A percentile compares a stretch with the other conserved stretches of the same genome.
Evolutionary conservation across 352 stramenopile species (phyloP).

Genomic region (Phytopythium kandeliae): DNA sequence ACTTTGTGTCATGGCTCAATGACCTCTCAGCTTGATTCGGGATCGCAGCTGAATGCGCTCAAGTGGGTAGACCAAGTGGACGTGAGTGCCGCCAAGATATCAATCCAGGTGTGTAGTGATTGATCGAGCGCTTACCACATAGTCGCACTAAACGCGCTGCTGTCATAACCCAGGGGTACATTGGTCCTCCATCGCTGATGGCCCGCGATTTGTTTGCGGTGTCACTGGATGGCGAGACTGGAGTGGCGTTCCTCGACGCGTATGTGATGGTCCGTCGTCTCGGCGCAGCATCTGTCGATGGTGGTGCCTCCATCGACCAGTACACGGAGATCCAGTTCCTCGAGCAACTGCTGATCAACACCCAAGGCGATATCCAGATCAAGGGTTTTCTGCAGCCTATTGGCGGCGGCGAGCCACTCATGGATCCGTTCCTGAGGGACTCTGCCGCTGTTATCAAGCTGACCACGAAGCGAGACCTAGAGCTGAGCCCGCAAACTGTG

Average conservation of each 20-base stretch:
- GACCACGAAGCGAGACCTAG: slow-evolving; percentile 28
- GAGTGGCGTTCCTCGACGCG: slow-evolving; percentile 49
- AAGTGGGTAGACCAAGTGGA: slow-evolving; percentile 21
- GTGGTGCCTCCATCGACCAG: slow-evolving; percentile 41
- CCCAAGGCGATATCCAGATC: slow-evolving; percentile 22
- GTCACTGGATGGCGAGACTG: slow-evolving; percentile 16
- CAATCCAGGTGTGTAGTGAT: slow-evolving; percentile 27
- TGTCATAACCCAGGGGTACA: slow-evolving; percentile 25
- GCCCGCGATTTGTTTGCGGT: slow-evolving; percentile 35
- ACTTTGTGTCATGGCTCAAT: slow-evolving; percentile 2
- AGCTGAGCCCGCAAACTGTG: slow-evolving; percentile 35
- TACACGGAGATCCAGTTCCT: slow-evolving; percentile 69
- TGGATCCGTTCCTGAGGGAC: slow-evolving; percentile 2
- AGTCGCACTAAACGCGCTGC: no score
- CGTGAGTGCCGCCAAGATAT: slow-evolving; percentile 37
- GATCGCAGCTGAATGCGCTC: slow-evolving; percentile 42
- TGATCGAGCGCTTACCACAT: neutral
- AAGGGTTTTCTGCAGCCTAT: slow-evolving; percentile 43
- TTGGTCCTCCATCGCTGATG: slow-evolving; percentile 39
- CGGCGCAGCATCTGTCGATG: slow-evolving; percentile 20
- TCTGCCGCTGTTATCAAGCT: neutral
- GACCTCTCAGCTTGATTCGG: slow-evolving; percentile 31
- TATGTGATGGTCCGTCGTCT: slow-evolving; percentile 35
- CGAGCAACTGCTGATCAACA: slow-evolving; percentile 21
- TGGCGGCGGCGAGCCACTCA: slow-evolving; percentile 7